Conservation (phyloP, 257 asterid species). For the Solanum boliviense region DNA sequence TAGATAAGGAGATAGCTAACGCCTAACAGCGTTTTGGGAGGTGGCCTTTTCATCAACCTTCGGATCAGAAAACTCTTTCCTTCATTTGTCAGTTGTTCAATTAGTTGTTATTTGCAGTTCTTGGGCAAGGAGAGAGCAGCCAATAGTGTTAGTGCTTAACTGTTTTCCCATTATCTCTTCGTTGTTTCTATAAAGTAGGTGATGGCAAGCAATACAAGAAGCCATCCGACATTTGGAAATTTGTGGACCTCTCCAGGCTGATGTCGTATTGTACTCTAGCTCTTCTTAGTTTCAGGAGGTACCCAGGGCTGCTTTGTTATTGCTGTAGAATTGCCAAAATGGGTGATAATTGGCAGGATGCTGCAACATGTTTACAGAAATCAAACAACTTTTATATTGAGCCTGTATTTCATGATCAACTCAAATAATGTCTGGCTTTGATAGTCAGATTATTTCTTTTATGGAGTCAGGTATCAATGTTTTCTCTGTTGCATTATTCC, state of each 20-base stretch:
- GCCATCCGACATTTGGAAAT: not conserved
- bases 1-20: constrained; percentile 17
- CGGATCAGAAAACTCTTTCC: constrained; percentile 17
- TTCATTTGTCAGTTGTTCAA: constrained; percentile 17
- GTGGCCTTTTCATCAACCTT: constrained; percentile 37
- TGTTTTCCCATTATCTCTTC: not conserved
- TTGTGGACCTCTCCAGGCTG: not conserved
- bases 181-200: not conserved
- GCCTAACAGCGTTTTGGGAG: constrained; percentile 24
- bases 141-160: not conserved
- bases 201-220: not conserved
- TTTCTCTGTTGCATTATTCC: not conserved
- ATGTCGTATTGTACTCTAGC: not conserved
- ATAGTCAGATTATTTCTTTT: not conserved
- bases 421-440: not conserved
- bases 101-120: constrained; percentile 25
- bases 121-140: constrained; percentile 8
- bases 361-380: not conserved
- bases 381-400: not conserved
- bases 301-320: not conserved
- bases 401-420: not conserved
- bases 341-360: not conserved
- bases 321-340: not conserved
- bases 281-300: not conserved
- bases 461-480: not conserved